phyloP scores from a whole-genome alignment of 257 asterid species.

The Agastache rugosa region DNA sequence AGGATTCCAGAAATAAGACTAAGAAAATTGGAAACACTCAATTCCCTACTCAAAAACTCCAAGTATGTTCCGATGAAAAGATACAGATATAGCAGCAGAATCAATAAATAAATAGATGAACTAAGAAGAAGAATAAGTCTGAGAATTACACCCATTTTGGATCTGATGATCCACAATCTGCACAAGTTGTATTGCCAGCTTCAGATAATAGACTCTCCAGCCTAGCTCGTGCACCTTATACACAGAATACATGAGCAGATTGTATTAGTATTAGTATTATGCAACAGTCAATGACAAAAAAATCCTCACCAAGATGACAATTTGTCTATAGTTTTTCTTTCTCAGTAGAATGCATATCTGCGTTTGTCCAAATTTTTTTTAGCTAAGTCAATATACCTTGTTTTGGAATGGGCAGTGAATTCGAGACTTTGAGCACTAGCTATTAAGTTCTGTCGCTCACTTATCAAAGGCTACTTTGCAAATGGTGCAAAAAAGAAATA shows the following conservation, averaged over 20 bases:
- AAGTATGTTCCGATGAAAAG: background rate
- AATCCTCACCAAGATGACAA: too few relatives aligned
- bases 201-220: conserved; percentile 63
- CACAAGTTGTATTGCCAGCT: conserved; percentile 71
- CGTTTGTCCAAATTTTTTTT: too few relatives aligned
- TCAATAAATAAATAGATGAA: background rate
- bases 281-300: too few relatives aligned
- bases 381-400: too few relatives aligned
- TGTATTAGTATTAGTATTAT: conserved; percentile 1
- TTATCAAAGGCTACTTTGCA: background rate
- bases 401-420: too few relatives aligned
- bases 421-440: too few relatives aligned
- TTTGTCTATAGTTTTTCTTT: too few relatives aligned
- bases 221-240: conserved; percentile 68
- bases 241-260: conserved; percentile 19
- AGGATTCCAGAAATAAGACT: background rate
- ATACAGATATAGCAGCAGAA: background rate
- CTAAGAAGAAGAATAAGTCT: background rate
- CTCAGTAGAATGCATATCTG: too few relatives aligned
- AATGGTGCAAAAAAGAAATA: background rate
- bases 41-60: background rate
- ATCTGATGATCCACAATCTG: conserved; percentile 92
- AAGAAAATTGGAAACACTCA: background rate
- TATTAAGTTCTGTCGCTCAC: background rate
- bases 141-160: conserved; percentile 96